Percentiles rank a stretch among this genome's conserved stretches.
These are phyloP conservation scores for Seiridium cupressi DNA, from an alignment of 2,329 filamentous ascomycete genomes.

Conservation along the genomic window DNA sequence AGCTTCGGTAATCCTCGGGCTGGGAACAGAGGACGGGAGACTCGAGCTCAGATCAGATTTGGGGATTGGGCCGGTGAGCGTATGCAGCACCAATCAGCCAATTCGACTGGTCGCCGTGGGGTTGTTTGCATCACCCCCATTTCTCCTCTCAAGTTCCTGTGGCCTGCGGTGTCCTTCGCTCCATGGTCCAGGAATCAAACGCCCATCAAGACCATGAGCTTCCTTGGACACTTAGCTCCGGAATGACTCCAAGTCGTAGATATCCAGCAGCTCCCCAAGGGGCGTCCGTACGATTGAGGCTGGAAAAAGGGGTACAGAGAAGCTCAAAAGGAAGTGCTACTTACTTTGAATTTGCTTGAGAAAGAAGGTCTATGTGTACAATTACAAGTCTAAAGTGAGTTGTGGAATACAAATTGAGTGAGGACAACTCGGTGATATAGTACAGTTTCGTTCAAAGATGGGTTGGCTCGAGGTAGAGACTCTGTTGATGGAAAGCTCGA, in stretches of 20 bases:
- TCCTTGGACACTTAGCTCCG: background rate
- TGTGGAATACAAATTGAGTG: background rate
- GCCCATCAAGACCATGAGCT: background rate
- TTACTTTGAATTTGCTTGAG: background rate
- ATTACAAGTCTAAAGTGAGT: background rate
- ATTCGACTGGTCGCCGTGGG: background rate
- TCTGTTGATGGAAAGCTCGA: background rate
- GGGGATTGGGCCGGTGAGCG: background rate
- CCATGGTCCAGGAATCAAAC: background rate
- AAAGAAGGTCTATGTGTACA: background rate
- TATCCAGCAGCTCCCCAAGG: too few species aligned
- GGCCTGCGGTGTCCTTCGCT: background rate
- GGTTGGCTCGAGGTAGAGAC: background rate
- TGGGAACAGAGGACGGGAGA: background rate
- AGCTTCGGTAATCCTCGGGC: conserved; percentile 2
- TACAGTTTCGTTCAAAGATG: background rate
- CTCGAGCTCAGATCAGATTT: background rate
- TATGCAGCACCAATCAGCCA: background rate
- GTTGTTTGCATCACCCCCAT: background rate
- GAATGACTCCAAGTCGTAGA: background rate
- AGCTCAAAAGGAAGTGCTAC: background rate
- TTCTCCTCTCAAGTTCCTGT: background rate
- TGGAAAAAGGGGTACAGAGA: background rate
- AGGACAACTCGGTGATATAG: background rate
- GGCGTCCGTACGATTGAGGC: background rate